These are phyloP conservation scores for Dactylis glomerata DNA, from an alignment of 176 grass and related monocot genomes.

Conservation along the genomic window DNA sequence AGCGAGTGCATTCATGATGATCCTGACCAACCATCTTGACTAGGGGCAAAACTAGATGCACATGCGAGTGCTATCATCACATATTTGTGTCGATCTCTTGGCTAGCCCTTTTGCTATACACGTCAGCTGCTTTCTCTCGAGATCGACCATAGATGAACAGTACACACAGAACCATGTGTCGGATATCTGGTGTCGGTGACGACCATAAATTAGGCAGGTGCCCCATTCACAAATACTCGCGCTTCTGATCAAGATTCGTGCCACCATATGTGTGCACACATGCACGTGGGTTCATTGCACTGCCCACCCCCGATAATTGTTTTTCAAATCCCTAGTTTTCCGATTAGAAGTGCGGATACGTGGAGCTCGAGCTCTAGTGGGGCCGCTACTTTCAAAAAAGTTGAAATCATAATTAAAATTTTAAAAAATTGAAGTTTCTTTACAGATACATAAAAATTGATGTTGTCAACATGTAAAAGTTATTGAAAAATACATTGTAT, in stretches of 20 bases:
- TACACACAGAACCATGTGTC: constrained; percentile 26
- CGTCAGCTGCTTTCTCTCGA: not conserved
- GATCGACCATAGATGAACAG: not conserved
- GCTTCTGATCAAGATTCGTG: not conserved
- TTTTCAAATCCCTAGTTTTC: not conserved
- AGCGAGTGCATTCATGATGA: not conserved
- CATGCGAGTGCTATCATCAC: constrained; percentile 22
- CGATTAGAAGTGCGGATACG: too few species aligned
- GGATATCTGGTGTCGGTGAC: constrained; percentile 22
- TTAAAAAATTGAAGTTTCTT: too few species aligned
- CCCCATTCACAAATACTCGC: not conserved
- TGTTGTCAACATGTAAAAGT: too few species aligned
- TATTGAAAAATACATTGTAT: too few species aligned
- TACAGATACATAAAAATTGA: too few species aligned
- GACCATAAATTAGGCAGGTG: not conserved
- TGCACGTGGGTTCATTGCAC: not conserved
- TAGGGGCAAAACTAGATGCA: constrained; percentile 5
- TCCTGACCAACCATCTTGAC: constrained; percentile 38
- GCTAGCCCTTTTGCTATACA: not conserved
- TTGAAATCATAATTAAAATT: too few species aligned
- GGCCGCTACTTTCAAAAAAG: too few species aligned
- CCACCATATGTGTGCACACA: not conserved
- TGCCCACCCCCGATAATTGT: not conserved
- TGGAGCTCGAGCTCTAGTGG: too few species aligned
- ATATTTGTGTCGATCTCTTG: not conserved